phyloP scores from a whole-genome alignment of 2,329 filamentous ascomycete species.

The Harringtonia aguacate region DNA sequence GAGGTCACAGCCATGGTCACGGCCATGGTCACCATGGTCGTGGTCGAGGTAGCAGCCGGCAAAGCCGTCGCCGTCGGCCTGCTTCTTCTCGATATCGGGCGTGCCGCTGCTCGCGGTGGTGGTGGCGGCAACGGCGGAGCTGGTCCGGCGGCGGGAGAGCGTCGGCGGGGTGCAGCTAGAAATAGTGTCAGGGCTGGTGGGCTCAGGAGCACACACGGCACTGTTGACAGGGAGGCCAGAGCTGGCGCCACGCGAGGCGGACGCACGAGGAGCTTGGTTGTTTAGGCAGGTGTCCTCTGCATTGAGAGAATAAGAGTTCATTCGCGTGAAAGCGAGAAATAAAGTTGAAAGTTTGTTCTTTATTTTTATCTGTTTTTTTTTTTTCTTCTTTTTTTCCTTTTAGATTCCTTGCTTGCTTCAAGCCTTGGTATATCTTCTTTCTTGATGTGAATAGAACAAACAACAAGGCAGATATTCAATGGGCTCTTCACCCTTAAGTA shows the following conservation, averaged over 20 bases:
- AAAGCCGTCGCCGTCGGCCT: too few relatives aligned
- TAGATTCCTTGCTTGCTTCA: slow-evolving; percentile 1
- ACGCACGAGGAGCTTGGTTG: slow-evolving; percentile 13
- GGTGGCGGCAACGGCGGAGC: too few relatives aligned
- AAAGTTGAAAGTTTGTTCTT: background rate
- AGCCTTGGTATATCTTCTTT: slow-evolving; percentile 1
- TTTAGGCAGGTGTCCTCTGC: slow-evolving; percentile 31
- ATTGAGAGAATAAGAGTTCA: slow-evolving; percentile 18
- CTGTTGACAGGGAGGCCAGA: background rate
- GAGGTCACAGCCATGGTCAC: too few relatives aligned
- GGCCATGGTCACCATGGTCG: too few relatives aligned
- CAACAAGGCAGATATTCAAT: too few relatives aligned
- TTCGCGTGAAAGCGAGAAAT: slow-evolving; percentile 10
- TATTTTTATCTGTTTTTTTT: background rate
- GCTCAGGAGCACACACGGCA: too few relatives aligned
- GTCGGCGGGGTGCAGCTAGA: too few relatives aligned
- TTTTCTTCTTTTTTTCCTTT: background rate
- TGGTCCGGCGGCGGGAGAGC: too few relatives aligned
- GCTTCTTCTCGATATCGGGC: too few relatives aligned
- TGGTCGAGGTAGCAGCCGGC: too few relatives aligned
- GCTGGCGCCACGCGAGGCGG: background rate
- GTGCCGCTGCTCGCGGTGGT: too few relatives aligned
- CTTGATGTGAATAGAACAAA: background rate
- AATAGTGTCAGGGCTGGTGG: background rate
- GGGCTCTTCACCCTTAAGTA: too few relatives aligned